Percentiles rank a stretch among this genome's conserved stretches.
phyloP scores from a whole-genome alignment of 805 yeast genomes.

The Tetrapisispora taiwanensis region DNA sequence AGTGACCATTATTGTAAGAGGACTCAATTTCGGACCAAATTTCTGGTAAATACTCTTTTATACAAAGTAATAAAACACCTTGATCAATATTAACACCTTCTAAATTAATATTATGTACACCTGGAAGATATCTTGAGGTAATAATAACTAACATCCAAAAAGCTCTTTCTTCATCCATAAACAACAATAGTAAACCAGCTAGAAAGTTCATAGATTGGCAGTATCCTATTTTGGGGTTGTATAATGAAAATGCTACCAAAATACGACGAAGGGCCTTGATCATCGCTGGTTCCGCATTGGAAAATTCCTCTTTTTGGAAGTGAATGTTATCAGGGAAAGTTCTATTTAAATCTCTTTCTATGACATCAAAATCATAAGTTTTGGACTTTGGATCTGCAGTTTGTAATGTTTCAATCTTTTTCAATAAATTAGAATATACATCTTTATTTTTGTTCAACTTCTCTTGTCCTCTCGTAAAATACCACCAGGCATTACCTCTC shows the following conservation, averaged over 20 bases:
- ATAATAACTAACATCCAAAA: constrained; percentile 95
- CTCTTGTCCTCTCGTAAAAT: constrained; percentile 79
- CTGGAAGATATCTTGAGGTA: constrained; percentile 77
- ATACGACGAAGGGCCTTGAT: constrained; percentile 71
- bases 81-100: constrained; percentile 96
- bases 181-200: constrained; percentile 74
- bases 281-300: constrained; percentile 46
- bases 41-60: constrained; percentile 73
- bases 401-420: constrained; percentile 48
- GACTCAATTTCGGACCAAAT: constrained; percentile 52
- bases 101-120: constrained; percentile 77
- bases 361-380: constrained; percentile 64
- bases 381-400: constrained; percentile 6
- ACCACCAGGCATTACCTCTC: constrained; percentile 97
- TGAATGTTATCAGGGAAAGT: constrained; percentile 90
- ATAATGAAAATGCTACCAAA: constrained; percentile 69
- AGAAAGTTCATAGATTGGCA: constrained; percentile 92
- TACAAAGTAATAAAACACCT: constrained; percentile 82
- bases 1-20: constrained; percentile 5
- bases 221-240: constrained; percentile 85
- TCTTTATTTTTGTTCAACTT: constrained; percentile 59
- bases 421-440: constrained; percentile 58
- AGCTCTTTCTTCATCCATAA: constrained; percentile 80
- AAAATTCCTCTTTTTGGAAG: constrained; percentile 42
- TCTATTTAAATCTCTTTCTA: constrained; percentile 85